Percentiles rank a stretch among this genome's conserved stretches.
Conservation (phyloP, 2,329 filamentous ascomycete species). For the Cytospora chrysosperma region DNA sequence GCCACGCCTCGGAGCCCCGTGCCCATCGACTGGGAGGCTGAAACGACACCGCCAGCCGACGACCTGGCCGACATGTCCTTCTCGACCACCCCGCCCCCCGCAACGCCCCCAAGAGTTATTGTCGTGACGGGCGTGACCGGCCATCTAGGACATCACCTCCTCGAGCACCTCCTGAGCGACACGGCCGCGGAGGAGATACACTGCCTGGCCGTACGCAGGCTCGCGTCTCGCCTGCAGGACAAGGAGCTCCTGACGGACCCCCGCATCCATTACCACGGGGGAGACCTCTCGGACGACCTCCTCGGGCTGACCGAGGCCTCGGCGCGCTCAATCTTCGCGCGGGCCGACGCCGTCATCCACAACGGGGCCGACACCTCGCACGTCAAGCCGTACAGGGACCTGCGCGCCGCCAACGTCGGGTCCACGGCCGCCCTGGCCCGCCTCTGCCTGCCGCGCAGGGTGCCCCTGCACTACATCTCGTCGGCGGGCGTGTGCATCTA, state of each 20-base stretch:
- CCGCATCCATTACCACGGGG: constrained; percentile 23
- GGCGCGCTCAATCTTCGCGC: not conserved
- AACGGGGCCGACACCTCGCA: constrained; percentile 43
- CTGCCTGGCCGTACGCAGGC: constrained; percentile 42
- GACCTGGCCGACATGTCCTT: not conserved
- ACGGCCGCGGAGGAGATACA: constrained; percentile 37
- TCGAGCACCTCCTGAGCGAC: constrained; percentile 36
- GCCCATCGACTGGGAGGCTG: constrained; percentile 24
- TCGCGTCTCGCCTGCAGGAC: not conserved
- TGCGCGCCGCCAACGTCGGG: constrained; percentile 36
- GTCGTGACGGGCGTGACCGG: constrained; percentile 39
- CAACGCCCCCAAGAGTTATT: constrained; percentile 22
- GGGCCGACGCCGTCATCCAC: constrained; percentile 50
- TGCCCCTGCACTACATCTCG: constrained; percentile 35
- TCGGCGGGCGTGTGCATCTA: constrained; percentile 11
- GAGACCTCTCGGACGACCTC: constrained; percentile 31
- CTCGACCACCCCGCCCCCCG: not conserved
- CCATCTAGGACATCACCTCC: constrained; percentile 40
- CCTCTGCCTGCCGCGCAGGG: constrained; percentile 28
- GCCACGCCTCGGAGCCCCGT: no score
- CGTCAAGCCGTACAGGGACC: constrained; percentile 37
- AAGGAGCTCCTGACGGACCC: not conserved
- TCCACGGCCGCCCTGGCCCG: constrained; percentile 36
- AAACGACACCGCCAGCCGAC: constrained; percentile 8
- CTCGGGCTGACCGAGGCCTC: constrained; percentile 26